Percentiles rank a stretch among this genome's conserved stretches.
Evolutionary conservation across 2,329 filamentous ascomycete genomes (phyloP).

Genomic region (Colletotrichum musae): DNA sequence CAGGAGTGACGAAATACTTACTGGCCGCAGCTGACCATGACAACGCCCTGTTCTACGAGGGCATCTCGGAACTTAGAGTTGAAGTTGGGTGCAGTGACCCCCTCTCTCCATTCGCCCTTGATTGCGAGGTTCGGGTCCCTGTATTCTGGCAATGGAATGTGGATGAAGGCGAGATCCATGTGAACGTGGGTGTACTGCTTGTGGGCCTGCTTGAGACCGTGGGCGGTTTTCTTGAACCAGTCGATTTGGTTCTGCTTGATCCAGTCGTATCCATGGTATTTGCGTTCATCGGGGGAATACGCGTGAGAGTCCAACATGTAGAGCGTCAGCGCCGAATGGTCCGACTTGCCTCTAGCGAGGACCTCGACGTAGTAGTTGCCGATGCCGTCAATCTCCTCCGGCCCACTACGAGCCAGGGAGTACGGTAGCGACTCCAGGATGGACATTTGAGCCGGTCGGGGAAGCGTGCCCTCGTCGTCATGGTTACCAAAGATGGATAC

Average conservation of each 20-base stretch:
- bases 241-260: conserved; percentile 93
- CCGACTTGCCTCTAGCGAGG: conserved; percentile 81
- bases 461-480: conserved; percentile 90
- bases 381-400: conserved; percentile 87
- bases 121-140: conserved; percentile 70
- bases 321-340: conserved; percentile 93
- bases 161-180: conserved; percentile 96
- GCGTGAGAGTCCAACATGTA: conserved; percentile 95
- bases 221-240: conserved; percentile 89
- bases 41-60: conserved; percentile 85
- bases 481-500: conserved; percentile 97
- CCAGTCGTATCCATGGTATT: conserved; percentile 97
- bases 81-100: conserved; percentile 87
- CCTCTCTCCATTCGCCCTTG: conserved; percentile 84
- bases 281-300: conserved; percentile 90
- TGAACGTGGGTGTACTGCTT: conserved; percentile 91
- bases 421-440: conserved; percentile 90
- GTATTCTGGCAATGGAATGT: conserved; percentile 96
- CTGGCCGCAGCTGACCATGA: conserved; percentile 93
- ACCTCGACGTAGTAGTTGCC: conserved; percentile 97
- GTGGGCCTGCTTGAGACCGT: conserved; percentile 82
- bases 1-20: conserved; percentile 60
- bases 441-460: conserved; percentile 84
- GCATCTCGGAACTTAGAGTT: conserved; percentile 96
- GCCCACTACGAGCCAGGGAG: conserved; percentile 88